phyloP scores from a whole-genome alignment of 331 rosid genomes.

The Malus hybrid region DNA sequence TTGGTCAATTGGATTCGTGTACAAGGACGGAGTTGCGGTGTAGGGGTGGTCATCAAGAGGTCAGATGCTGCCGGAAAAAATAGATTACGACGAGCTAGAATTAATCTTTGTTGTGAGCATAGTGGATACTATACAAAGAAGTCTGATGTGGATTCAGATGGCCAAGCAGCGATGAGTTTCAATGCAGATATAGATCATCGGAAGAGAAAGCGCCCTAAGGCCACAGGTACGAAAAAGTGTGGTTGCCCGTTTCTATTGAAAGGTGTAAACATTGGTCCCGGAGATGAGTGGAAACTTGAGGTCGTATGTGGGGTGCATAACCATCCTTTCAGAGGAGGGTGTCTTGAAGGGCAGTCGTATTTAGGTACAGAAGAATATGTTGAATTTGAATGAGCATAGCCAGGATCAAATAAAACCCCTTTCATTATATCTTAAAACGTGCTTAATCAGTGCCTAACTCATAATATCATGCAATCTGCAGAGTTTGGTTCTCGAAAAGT shows the following conservation, averaged over 20 bases:
- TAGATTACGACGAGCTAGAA: neutral
- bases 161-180: neutral
- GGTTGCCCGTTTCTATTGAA: neutral
- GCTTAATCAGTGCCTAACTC: no score
- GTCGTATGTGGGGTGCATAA: constrained; percentile 12
- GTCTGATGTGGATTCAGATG: neutral
- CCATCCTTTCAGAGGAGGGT: neutral
- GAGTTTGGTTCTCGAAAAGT: no score
- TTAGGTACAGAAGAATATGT: no score
- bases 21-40: neutral
- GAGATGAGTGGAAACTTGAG: neutral
- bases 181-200: neutral
- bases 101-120: neutral
- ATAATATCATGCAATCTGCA: no score
- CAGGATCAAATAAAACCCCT: no score
- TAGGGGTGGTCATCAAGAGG: neutral
- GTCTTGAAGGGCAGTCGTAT: constrained; percentile 2
- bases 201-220: neutral
- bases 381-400: no score
- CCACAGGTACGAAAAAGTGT: neutral
- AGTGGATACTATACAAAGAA: neutral
- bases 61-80: neutral
- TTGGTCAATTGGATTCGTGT: neutral
- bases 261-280: neutral
- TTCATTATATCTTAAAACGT: no score